Conservation (phyloP, 352 stramenopile genomes). For the Globisporangium spinosum region DNA sequence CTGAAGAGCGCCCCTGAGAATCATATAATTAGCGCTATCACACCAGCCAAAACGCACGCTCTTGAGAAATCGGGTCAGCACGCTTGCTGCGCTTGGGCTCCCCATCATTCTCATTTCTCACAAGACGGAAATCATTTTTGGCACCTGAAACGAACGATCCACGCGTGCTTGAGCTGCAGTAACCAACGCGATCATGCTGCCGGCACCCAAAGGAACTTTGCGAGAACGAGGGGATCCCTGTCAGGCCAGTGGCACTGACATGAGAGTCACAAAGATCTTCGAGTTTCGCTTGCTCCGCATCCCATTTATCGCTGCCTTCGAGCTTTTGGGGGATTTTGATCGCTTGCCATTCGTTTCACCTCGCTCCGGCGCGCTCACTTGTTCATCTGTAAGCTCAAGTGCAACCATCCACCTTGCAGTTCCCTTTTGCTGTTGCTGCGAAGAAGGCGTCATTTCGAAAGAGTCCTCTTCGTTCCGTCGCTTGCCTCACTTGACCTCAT, state of each 20-base stretch:
- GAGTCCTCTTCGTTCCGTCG: not conserved
- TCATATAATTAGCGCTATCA: conserved; percentile 3
- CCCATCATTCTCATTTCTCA: not conserved
- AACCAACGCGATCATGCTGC: conserved; percentile 3
- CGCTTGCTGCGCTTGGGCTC: not conserved
- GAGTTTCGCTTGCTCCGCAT: not conserved
- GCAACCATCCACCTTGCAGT: not conserved
- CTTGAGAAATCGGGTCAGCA: not conserved
- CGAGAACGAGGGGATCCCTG: not conserved
- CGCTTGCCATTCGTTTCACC: not conserved
- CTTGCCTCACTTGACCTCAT: conserved; percentile 17
- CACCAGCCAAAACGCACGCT: not conserved
- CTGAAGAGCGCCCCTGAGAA: not conserved
- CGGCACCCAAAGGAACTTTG: not conserved
- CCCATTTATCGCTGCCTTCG: not conserved
- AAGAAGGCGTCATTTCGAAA: not conserved
- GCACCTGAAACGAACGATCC: not conserved
- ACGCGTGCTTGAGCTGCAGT: not conserved
- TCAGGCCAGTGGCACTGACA: not conserved
- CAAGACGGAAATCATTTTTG: not conserved
- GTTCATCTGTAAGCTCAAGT: not conserved
- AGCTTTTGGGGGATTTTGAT: not conserved
- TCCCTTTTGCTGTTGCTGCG: not conserved
- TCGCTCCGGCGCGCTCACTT: not conserved
- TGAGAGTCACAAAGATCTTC: not conserved